Evolutionary conservation across 257 asterid species (phyloP).

Genomic region (Solanum bukasovii): DNA sequence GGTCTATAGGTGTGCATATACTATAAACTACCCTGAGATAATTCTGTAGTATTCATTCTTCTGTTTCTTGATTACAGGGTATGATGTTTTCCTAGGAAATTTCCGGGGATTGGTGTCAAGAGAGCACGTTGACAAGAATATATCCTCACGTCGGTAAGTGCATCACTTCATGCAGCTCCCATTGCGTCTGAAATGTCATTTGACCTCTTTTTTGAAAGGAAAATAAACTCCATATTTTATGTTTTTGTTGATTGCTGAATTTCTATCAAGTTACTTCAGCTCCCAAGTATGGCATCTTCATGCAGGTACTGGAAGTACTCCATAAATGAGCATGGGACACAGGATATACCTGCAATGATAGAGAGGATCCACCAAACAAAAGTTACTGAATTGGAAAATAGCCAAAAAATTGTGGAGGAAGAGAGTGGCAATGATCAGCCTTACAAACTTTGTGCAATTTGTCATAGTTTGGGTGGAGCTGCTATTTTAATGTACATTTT

Average conservation of each 20-base stretch:
- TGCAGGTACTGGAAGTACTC: slow-evolving; percentile 94
- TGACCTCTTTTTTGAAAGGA: not conserved
- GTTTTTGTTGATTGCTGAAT: not conserved
- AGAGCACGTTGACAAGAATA: slow-evolving; percentile 68
- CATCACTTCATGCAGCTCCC: not conserved
- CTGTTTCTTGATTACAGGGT: slow-evolving; percentile 44
- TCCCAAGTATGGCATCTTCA: not conserved
- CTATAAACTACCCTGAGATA: not conserved
- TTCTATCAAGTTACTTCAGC: not conserved
- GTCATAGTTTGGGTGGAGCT: slow-evolving; percentile 99
- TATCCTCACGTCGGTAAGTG: slow-evolving; percentile 80
- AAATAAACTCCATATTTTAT: not conserved
- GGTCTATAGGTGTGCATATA: not conserved
- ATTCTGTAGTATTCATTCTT: not conserved
- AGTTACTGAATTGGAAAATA: slow-evolving; percentile 52
- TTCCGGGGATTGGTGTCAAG: slow-evolving; percentile 91
- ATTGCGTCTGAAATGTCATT: not conserved
- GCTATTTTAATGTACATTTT: slow-evolving; percentile 64
- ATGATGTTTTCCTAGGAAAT: slow-evolving; percentile 94
- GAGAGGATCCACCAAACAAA: slow-evolving; percentile 87
- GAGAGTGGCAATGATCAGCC: slow-evolving; percentile 47
- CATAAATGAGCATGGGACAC: slow-evolving; percentile 84
- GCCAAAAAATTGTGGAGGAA: slow-evolving; percentile 30
- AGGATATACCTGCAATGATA: slow-evolving; percentile 92
- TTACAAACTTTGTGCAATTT: slow-evolving; percentile 69